Evolutionary conservation across 202 grass and related monocot species (phyloP).

Genomic region (Brachypodium distachyon): DNA sequence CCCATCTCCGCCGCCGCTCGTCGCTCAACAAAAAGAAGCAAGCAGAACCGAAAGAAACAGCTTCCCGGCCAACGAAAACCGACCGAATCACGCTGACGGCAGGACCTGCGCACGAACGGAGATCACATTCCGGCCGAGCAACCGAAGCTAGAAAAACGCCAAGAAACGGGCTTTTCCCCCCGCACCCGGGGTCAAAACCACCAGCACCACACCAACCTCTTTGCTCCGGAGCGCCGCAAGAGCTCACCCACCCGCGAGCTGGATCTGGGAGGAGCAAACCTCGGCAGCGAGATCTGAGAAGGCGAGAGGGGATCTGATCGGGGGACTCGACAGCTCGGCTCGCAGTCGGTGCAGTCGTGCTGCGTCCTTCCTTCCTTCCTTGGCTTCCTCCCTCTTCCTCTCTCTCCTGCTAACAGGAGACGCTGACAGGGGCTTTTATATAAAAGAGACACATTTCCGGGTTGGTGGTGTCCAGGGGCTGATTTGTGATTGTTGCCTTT

Average conservation of each 20-base stretch:
- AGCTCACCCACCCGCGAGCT: neutral
- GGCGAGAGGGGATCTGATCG: neutral
- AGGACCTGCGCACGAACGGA: constrained; percentile 23
- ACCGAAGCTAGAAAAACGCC: neutral
- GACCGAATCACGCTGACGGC: neutral
- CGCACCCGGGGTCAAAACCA: neutral
- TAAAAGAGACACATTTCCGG: constrained; percentile 6
- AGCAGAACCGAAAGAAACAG: neutral
- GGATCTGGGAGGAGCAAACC: constrained; percentile 35
- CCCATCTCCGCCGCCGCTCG: constrained; percentile 22
- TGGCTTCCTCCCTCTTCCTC: neutral
- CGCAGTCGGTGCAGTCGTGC: constrained; percentile 5
- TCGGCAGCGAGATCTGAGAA: constrained; percentile 4
- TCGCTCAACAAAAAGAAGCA: constrained; percentile 4
- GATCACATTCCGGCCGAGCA: constrained; percentile 24
- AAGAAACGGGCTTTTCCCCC: constrained; percentile 5
- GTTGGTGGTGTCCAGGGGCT: constrained; percentile 19
- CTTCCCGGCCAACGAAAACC: neutral
- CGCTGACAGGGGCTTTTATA: constrained; percentile 27
- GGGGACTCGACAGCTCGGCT: neutral
- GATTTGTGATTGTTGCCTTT: neutral
- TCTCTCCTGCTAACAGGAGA: constrained; percentile 23
- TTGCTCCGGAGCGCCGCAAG: neutral
- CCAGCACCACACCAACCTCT: constrained; percentile 8
- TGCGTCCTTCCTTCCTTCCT: no score